Base-by-base conservation (phyloP, 805 yeast species). In the Candida alai region DNA sequence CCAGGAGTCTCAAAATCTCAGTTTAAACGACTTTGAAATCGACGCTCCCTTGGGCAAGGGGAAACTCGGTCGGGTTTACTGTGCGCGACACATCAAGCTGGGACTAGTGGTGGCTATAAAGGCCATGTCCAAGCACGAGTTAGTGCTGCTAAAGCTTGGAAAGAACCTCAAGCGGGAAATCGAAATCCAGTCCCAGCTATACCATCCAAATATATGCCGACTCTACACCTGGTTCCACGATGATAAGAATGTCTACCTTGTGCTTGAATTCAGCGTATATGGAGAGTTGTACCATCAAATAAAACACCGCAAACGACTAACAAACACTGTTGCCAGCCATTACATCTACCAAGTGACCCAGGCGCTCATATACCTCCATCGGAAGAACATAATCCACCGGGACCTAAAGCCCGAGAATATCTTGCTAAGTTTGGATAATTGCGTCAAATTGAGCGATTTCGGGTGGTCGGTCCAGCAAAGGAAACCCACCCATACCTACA, bases 321-420 rank as follows among this genome's bases (percentile, higher is more conserved):
- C 77, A 43, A 89, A 88, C 47, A 65, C 70, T 9, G 65, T 74
- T 7, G 95, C 96, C 1, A 80, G 93, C 1, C 72, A 77, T 51
- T 90, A 84, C 57, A 78, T 87, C 5, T 78, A 65, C 43, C 97
- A 93, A 54, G 83, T 88, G 58, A 82, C 96, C 0, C 70, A 73
- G 25, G 96, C 95, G 0, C 70, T 90, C 30, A 58, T 68, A 7
- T 85, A 88, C 51, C 64, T 93, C 43, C 97, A 90, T 57, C 62
- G 73, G 22, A 84, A 81, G 48, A 77, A 81, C 44, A 78, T 93
- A 28, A 84, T 90, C 18, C 98, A 90, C 52, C 71, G 97, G 40
- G 98, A 90, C 53, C 76, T 90, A 44, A 90, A 90, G 57, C 97
- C 97, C 0, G 97, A 93, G 54, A 90, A 90, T 49, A 84, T 90